These are phyloP conservation scores for Alternaria atra DNA, from an alignment of 2,329 filamentous ascomycete genomes.

Conservation along the genomic window DNA sequence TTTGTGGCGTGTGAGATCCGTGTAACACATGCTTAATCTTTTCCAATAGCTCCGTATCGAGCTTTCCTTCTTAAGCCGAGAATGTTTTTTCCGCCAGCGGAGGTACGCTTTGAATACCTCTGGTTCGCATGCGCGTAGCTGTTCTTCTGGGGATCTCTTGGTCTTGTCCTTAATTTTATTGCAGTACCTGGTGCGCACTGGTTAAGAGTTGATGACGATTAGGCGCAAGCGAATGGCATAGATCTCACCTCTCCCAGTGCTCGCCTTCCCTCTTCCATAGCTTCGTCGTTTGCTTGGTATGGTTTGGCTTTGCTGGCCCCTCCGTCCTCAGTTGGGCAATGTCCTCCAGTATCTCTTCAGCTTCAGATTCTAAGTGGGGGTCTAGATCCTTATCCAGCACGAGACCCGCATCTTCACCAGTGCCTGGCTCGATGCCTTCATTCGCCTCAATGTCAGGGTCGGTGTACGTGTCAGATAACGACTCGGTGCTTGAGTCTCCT, in stretches of 20 bases:
- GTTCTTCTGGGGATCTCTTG: constrained; percentile 17
- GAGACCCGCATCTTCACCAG: too few relatives aligned
- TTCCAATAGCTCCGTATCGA: constrained; percentile 26
- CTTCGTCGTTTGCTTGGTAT: constrained; percentile 20
- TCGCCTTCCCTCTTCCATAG: constrained; percentile 29
- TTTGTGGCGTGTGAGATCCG: constrained; percentile 16
- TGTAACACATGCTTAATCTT: constrained; percentile 21
- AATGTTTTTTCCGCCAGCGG: constrained; percentile 22
- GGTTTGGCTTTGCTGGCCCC: constrained; percentile 27
- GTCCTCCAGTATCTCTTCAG: constrained; percentile 26
- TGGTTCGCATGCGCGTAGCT: constrained; percentile 23
- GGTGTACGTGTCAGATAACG: too few relatives aligned
- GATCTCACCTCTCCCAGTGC: constrained; percentile 23
- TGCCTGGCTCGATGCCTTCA: constrained; percentile 4
- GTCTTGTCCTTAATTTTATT: constrained; percentile 16
- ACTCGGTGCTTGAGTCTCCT: too few relatives aligned
- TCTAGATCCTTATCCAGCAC: too few relatives aligned
- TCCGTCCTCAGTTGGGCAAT: constrained; percentile 24
- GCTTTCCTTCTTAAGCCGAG: constrained; percentile 24
- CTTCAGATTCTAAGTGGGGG: too few relatives aligned
- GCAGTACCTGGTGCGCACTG: constrained; percentile 15
- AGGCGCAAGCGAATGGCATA: neutral
- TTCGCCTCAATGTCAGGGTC: too few relatives aligned
- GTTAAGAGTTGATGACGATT: neutral
- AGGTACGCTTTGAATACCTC: constrained; percentile 28